Conservation (phyloP, 768 basidiomycete species). For the Naganishia onofrii region DNA sequence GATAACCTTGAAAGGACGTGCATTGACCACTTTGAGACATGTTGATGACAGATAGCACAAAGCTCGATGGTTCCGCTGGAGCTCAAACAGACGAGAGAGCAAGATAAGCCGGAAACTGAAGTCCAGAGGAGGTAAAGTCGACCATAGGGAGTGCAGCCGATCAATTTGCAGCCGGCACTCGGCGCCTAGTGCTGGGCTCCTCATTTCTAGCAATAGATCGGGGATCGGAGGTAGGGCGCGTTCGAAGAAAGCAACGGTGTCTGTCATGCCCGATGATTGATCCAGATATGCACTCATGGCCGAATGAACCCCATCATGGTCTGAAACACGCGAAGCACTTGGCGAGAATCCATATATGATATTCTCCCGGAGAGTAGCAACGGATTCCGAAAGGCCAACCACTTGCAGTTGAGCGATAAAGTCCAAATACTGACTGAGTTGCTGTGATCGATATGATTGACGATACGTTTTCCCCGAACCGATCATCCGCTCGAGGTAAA, state of each 20-base stretch:
- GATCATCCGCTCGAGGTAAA: conserved; percentile 18
- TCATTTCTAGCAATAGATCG: not conserved
- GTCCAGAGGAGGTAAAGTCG: not conserved
- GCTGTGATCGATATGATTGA: not conserved
- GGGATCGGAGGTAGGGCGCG: not conserved
- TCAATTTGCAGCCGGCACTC: not conserved
- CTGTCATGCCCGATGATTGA: not conserved
- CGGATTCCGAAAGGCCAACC: not conserved
- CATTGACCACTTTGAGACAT: too few species aligned
- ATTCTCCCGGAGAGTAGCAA: conserved; percentile 4
- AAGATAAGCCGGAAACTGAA: not conserved
- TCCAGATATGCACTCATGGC: conserved; percentile 3
- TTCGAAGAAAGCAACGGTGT: not conserved
- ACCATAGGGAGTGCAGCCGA: not conserved
- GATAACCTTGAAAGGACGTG: not conserved
- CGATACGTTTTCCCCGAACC: conserved; percentile 1
- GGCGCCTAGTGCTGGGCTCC: not conserved
- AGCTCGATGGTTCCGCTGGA: conserved; percentile 6
- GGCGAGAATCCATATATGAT: not conserved
- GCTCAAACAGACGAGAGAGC: conserved; percentile 9
- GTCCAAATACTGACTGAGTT: not conserved
- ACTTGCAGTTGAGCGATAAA: conserved; percentile 5
- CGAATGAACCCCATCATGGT: not conserved
- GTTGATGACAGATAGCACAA: not conserved
- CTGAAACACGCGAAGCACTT: not conserved